Base-by-base conservation (phyloP, 2,329 filamentous ascomycete genomes). In the Phyllachora maydis region DNA sequence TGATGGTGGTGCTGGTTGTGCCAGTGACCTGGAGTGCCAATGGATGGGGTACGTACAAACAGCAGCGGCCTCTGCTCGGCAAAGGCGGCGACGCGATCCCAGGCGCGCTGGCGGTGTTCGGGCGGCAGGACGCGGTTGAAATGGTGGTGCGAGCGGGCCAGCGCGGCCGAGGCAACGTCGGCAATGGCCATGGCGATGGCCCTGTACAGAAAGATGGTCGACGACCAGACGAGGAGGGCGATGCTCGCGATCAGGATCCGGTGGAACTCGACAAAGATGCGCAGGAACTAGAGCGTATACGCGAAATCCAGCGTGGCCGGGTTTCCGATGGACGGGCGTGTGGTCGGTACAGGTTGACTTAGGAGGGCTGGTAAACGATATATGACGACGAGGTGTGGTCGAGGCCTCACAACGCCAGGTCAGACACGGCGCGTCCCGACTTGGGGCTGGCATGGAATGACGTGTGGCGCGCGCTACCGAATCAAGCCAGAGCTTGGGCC, bases 11-110 rank as follows among this genome's bases (percentile, higher is more conserved):
- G n/a, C n/a, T n/a, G n/a, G n/a, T n/a, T n/a, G n/a, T n/a, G n/a
- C n/a, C n/a, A n/a, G n/a, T n/a, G n/a, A n/a, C n/a, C n/a, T n/a
- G n/a, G n/a, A n/a, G n/a, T n/a, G n/a, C n/a, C n/a, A n/a, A n/a
- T n/a, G n/a, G n/a, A 18, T 12, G 12, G 22, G 11, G 11, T 4
- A 23, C 69, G 12, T 53, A 79, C 75, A 26, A 74, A 68, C 20
- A 82, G 50, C 30, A 79, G 50, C 3, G 79, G 79, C 27, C 73
- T 70, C 23, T 59, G 50, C 5, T 56, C 45, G 10, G 70, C 65
- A 37, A 77, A 73, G 4, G 49, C 40, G 17, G 54, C 50, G 14
- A 63, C 44, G 21, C 50, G 54, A 10, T 59, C 50, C 34, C 68
- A 56, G 19, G 64, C 53, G 26, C 56, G 52, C 31, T 65, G 56